Evolutionary conservation across 768 basidiomycete genomes (phyloP).

Genomic region (Cystoderma amianthinum): DNA sequence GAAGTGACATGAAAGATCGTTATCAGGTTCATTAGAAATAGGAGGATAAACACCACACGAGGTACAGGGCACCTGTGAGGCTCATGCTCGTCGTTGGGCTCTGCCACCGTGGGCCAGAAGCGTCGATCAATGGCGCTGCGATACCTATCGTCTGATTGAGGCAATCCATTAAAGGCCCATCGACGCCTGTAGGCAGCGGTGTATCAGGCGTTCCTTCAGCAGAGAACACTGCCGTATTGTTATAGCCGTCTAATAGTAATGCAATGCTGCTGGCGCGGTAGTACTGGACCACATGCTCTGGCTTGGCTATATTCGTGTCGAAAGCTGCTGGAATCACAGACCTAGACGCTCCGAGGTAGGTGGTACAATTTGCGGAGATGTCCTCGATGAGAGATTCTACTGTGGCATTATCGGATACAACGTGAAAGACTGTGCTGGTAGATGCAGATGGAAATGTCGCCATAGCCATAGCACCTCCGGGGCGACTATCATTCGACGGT

Average conservation of each 20-base stretch:
- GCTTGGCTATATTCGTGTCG: conserved; percentile 13
- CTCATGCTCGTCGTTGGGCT: too few relatives aligned
- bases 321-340: conserved; percentile 18
- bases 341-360: conserved; percentile 13
- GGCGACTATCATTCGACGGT: conserved; percentile 35
- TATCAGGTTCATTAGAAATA: too few relatives aligned
- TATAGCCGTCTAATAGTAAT: conserved; percentile 50
- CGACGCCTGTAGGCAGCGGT: conserved; percentile 37
- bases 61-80: too few relatives aligned
- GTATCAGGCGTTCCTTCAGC: conserved; percentile 24
- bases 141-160: conserved; percentile 47
- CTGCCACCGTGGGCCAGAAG: not conserved
- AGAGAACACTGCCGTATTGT: conserved; percentile 38
- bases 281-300: conserved; percentile 47
- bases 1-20: too few relatives aligned
- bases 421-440: conserved; percentile 33
- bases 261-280: conserved; percentile 51
- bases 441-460: conserved; percentile 33
- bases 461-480: conserved; percentile 39
- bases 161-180: conserved; percentile 37
- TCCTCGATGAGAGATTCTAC: conserved; percentile 34
- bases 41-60: too few relatives aligned
- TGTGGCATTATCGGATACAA: conserved; percentile 43
- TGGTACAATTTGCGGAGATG: conserved; percentile 33
- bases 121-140: conserved; percentile 14